These are phyloP conservation scores for Dendrothele bispora DNA, from an alignment of 768 basidiomycete genomes.

Conservation along the genomic window DNA sequence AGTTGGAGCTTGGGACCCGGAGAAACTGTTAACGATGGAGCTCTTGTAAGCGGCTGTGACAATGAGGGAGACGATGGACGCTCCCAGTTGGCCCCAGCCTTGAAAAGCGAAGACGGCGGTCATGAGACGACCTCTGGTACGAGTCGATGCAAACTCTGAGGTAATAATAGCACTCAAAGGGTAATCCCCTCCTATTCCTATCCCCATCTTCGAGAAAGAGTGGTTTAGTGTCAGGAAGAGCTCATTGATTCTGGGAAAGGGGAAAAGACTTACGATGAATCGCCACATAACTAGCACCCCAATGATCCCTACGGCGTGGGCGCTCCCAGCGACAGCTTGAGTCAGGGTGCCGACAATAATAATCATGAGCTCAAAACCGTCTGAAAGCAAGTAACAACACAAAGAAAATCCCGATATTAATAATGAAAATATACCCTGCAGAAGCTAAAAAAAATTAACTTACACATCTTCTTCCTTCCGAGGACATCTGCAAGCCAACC, in stretches of 20 bases:
- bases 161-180: conserved; percentile 84
- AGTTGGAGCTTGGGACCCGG: conserved; percentile 34
- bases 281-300: conserved; percentile 83
- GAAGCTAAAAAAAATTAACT: conserved; percentile 25
- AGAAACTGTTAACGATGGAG: conserved; percentile 40
- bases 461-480: conserved; percentile 80
- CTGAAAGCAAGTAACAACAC: no score
- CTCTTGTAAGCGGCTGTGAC: conserved; percentile 68
- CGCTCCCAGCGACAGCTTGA: conserved; percentile 71
- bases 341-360: conserved; percentile 79
- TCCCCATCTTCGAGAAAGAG: conserved; percentile 49
- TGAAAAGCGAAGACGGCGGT: conserved; percentile 83
- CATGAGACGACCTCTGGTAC: conserved; percentile 83
- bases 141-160: conserved; percentile 84
- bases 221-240: neutral
- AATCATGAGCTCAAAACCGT: conserved; percentile 74
- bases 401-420: neutral
- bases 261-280: conserved; percentile 51
- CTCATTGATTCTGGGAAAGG: no score
- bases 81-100: conserved; percentile 86
- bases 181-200: conserved; percentile 91
- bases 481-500: conserved; percentile 77
- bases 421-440: no score
- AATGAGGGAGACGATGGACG: conserved; percentile 65
- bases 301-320: conserved; percentile 66